Evolutionary conservation across 306 rosid genomes (phyloP).

Genomic region (Hippophae gyantsensis): DNA sequence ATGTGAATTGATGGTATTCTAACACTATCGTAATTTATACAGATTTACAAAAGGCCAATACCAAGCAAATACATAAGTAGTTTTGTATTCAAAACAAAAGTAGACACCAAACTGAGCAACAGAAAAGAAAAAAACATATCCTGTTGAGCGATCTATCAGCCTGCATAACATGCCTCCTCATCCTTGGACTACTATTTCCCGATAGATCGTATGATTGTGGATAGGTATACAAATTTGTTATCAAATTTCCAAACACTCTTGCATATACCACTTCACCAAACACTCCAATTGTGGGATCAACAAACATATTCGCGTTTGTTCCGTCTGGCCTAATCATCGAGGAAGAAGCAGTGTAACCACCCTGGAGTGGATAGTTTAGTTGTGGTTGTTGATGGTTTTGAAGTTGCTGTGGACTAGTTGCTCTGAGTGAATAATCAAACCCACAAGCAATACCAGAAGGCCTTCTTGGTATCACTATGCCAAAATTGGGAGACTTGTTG

Average conservation of each 20-base stretch:
- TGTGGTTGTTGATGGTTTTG: neutral
- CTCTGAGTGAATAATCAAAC: constrained; percentile 22
- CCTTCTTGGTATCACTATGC: constrained; percentile 45
- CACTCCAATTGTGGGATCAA: constrained; percentile 26
- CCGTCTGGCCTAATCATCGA: constrained; percentile 28
- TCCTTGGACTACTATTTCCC: constrained; percentile 44
- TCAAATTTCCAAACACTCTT: constrained; percentile 58
- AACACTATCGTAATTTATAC: constrained; percentile 23
- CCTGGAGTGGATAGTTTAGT: no score
- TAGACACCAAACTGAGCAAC: constrained; percentile 60
- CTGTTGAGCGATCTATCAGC: constrained; percentile 63
- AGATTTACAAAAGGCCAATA: constrained; percentile 5
- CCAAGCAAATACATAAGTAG: constrained; percentile 1
- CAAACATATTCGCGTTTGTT: neutral
- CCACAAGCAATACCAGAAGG: constrained; percentile 43
- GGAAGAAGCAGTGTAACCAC: constrained; percentile 13
- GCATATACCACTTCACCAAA: constrained; percentile 65
- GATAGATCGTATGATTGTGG: constrained; percentile 49
- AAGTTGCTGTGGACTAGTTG: constrained; percentile 27
- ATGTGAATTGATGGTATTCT: no score
- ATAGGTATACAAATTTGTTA: constrained; percentile 45
- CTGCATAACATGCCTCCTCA: constrained; percentile 57
- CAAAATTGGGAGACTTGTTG: constrained; percentile 22
- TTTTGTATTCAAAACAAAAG: constrained; percentile 40
- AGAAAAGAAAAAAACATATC: constrained; percentile 63